Conservation (phyloP, 2,329 filamentous ascomycete genomes). For the Paradendryphiella salina region DNA sequence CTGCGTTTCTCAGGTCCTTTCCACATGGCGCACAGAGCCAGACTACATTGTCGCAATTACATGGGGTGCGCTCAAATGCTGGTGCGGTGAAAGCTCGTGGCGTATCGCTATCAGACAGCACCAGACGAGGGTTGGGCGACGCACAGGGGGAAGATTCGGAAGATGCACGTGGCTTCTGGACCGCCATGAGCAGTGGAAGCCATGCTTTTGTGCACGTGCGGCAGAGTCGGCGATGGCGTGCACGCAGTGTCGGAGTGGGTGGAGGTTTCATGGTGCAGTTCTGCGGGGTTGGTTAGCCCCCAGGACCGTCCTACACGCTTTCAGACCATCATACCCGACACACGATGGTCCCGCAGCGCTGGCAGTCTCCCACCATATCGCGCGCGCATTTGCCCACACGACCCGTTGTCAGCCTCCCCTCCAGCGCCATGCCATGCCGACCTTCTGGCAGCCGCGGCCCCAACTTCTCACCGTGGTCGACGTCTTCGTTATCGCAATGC, state of each 20-base stretch:
- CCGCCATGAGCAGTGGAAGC: conserved; percentile 57
- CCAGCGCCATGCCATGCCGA: conserved; percentile 18
- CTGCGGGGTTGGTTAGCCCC: conserved; percentile 52
- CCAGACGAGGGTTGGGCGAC: conserved; percentile 28
- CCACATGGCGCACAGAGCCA: conserved; percentile 90
- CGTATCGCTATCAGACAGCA: conserved; percentile 19
- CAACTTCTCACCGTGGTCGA: conserved; percentile 58
- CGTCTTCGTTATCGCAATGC: conserved; percentile 74
- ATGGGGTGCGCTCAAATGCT: conserved; percentile 60
- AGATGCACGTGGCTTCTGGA: conserved; percentile 26
- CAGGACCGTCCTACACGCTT: not conserved
- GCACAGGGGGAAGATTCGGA: conserved; percentile 26
- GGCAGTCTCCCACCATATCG: conserved; percentile 83
- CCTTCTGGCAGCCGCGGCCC: conserved; percentile 40
- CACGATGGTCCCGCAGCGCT: conserved; percentile 73
- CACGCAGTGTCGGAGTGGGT: conserved; percentile 65
- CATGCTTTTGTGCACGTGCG: conserved; percentile 73
- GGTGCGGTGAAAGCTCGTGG: conserved; percentile 48
- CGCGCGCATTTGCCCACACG: conserved; percentile 80
- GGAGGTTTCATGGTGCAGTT: conserved; percentile 90
- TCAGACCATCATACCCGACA: conserved; percentile 68
- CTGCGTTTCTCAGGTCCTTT: conserved; percentile 64
- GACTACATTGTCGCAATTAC: conserved; percentile 63
- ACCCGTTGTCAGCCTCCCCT: conserved; percentile 56
- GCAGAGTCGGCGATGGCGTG: conserved; percentile 82